Evolutionary conservation across 257 asterid species (phyloP), one percentile per base, ranked within the genome.

Genomic region (Ballota nigra): DNA sequence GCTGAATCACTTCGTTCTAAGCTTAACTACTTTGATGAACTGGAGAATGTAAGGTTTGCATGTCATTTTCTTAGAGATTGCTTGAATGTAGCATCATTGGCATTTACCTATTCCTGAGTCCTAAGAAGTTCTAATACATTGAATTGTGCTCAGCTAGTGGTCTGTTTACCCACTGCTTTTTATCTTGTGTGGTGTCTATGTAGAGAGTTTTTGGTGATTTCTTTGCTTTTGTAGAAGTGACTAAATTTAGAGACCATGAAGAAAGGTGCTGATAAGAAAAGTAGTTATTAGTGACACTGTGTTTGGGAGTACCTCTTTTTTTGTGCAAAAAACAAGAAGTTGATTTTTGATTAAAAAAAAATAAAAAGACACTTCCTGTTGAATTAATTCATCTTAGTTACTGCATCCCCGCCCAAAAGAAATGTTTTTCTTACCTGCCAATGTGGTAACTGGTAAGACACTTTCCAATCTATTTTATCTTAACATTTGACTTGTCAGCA

Each of bases 11-110:
- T 95, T 74, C 99, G 93, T 62, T 85, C 81, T 78, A 95, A 95
- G 87, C 98, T 92, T 81, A 92, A 86, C 81, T 95, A 95, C 88
- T 95, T 95, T 11, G 99, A 95, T 84, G 98, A 95, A 84, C 81
- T 95, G 84, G 99, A 95, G 88, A 95, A 95, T 86, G 99, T 95
- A 95, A 88, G 99, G 75, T 81, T 86, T 85, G 70, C 68, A 60
- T 79, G 75, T 52, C 73, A 67, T 81, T 83, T 60, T 26, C 40
- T 22, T 78, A 36, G 70, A 69, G 57, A 75, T 68, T 68, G 53
- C 75, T 79, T 69, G 12, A 66, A 43, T 64, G 8, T 31, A 24
- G 45, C 74, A 29, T 70, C 45, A 75, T 63, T 18, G 36, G 57
- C 60, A 36, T 73, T 62, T 64, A 40, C 31, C 65, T 59, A 51